Evolutionary conservation across 768 basidiomycete species (phyloP), one percentile per base, ranked within the genome.

Genomic region (Agaricus blazei): DNA sequence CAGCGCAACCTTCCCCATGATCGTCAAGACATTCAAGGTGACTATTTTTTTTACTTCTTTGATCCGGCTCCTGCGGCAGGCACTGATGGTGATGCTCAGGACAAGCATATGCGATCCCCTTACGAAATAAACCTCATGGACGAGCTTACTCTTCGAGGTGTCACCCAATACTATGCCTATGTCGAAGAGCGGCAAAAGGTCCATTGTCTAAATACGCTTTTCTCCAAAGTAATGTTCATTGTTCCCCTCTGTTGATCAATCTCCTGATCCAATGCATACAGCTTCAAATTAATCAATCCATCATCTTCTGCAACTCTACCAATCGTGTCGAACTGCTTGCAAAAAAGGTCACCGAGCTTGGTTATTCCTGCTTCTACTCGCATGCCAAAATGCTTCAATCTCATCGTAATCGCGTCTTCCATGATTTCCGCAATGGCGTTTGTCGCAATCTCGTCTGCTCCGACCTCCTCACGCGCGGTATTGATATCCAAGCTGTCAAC

Each of bases 211-310:
- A 99, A 99, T 79, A 99, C 97, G 58, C 85, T 98, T 62, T 98
- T 98, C 81, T 96, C 93, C 65, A 98, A 98, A 81, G 94, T 93
- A 52, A 56, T 75, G 61, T 29, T 19, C 52, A 15, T 48, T 31
- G 14, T 23, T 6, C 31, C 5, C 36, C 36, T 53, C 19, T 40
- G 12, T 38, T 14, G 14, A 36, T 26, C 28, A 9, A 23, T 19
- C 3, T 46, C 55, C 50, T 47, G 57, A 58, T 29, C 61, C 48
- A 19, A 19, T 41, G 46, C 55, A 37, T 56, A 11, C 68, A 98
- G 93, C 84, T 99, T 49, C 96, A 98, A 95, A 99, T 99, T 79
- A 99, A 99, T 75, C 96, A 99, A 75, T 98, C 96, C 57, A 98
- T 99, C 75, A 99, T 99, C 68, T 99, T 99, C 75, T 99, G 96